Conservation (phyloP, 805 yeast genomes). For the Clavispora vitiphila region DNA sequence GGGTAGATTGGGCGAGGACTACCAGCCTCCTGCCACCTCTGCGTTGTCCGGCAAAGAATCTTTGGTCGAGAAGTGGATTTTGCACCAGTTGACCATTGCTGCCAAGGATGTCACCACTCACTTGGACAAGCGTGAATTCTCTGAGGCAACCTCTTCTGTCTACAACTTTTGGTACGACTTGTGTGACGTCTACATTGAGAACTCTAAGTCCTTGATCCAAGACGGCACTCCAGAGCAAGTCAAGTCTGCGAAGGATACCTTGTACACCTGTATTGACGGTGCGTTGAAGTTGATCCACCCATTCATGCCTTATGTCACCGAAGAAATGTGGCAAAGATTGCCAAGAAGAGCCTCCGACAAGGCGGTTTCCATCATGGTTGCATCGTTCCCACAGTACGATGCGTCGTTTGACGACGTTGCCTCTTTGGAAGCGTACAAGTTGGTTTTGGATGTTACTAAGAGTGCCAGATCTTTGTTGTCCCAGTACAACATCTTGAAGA, state of each 20-base stretch:
- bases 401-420: constrained; percentile 56
- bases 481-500: constrained; percentile 83
- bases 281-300: constrained; percentile 93
- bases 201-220: constrained; percentile 85
- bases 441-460: constrained; percentile 81
- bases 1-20: constrained; percentile 87
- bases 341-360: constrained; percentile 78
- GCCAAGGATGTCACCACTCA: constrained; percentile 58
- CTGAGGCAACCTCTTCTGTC: constrained; percentile 78
- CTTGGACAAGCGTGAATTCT: constrained; percentile 82
- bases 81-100: constrained; percentile 75
- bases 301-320: constrained; percentile 96
- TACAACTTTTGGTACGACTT: constrained; percentile 95
- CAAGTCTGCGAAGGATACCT: constrained; percentile 88
- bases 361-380: constrained; percentile 68
- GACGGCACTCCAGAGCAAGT: constrained; percentile 86
- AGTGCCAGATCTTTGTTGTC: constrained; percentile 88
- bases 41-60: constrained; percentile 74
- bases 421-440: constrained; percentile 73
- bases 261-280: constrained; percentile 87
- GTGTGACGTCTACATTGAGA: constrained; percentile 97
- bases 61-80: constrained; percentile 94
- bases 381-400: constrained; percentile 68
- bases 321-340: constrained; percentile 98
- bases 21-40: constrained; percentile 67